These are phyloP conservation scores for Aspergillus conjunctus DNA, from an alignment of 495 filamentous ascomycete genomes.

Conservation along the genomic window DNA sequence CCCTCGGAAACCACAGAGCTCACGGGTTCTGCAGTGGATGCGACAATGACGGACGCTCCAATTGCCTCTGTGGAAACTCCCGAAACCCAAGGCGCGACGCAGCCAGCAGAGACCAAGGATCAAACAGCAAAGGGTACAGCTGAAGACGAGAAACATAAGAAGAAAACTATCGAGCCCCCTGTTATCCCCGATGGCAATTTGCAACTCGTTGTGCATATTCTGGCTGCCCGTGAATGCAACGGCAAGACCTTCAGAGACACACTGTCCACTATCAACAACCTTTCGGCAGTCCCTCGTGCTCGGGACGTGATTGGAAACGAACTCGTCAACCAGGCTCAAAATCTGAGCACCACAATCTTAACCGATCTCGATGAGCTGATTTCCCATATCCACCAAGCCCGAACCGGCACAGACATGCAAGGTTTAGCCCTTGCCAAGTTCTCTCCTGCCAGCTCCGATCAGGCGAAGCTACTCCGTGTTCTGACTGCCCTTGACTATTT, in stretches of 20 bases:
- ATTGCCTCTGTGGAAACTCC: conserved; percentile 37
- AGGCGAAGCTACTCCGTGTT: conserved; percentile 92
- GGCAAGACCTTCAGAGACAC: conserved; percentile 97
- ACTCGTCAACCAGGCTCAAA: conserved; percentile 81
- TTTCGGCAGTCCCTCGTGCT: conserved; percentile 88
- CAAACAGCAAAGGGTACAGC: conserved; percentile 43
- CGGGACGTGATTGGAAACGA: conserved; percentile 89
- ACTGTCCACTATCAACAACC: conserved; percentile 94
- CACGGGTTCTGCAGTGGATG: conserved; percentile 32
- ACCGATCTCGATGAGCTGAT: conserved; percentile 84
- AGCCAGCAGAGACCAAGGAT: conserved; percentile 32
- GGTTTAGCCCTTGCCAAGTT: conserved; percentile 93
- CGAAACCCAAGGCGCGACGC: conserved; percentile 29
- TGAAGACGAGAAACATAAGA: conserved; percentile 69
- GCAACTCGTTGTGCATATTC: conserved; percentile 89
- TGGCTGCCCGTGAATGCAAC: conserved; percentile 92
- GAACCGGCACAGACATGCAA: conserved; percentile 90
- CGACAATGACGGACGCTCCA: conserved; percentile 47
- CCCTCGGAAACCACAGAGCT: conserved; percentile 29
- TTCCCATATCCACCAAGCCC: conserved; percentile 81
- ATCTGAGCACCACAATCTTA: conserved; percentile 79
- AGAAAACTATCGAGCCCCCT: conserved; percentile 74
- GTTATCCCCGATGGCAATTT: conserved; percentile 88
- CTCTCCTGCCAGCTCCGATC: conserved; percentile 91
- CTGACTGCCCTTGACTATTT: conserved; percentile 94